Evolutionary conservation across 2,329 filamentous ascomycete genomes (phyloP), one percentile per base, ranked within the genome.

Genomic region (Claviceps sp.): DNA sequence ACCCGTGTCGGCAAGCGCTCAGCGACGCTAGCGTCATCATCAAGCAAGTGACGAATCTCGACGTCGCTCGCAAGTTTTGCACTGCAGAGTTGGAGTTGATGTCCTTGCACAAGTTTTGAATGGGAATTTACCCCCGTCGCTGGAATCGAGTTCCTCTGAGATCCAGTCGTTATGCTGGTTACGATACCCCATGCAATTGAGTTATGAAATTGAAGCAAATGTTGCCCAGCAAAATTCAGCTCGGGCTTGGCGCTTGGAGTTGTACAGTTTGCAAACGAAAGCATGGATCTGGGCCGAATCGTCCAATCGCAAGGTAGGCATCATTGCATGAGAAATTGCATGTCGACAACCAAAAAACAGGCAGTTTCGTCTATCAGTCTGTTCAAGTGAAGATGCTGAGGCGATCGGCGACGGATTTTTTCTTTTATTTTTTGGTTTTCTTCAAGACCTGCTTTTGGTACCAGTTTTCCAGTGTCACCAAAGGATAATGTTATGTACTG

Each of bases 1-100:
- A 72, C 74, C 3, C 70, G 75, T 34, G 60, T 67, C n/a, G 70
- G 70, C 8, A 72, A 72, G 55, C 69, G 73, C 53, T 59, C 64
- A 24, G 62, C 60, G 24, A 52, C 54, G 14, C 41, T 65, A 38
- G 51, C 57, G 40, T 53, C 54, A 2, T 38, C 44, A 22, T 20
- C 30, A 20, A 24, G 37, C 26, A 47, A 47, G 24, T 51, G n/a
- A 34, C 22, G 3, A 16, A 5, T 38, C 26, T 38, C 24, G 16
- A 20, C 34, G 5, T 16, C 37, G 22, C 37, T 34, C 37, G 26
- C 48, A 44, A 18, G 26, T n/a, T 8, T 43, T 13, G 13, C 47
- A 41, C 37, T 30, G 7, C 13, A 38, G 7, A 16, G n/a, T 18
- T 37, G 20, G 14, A 2, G 3, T 40, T 30, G n/a, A 30, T 2